Evolutionary conservation across 2,329 filamentous ascomycete genomes (phyloP).

Genomic region (Sodiomyces alkalinus): DNA sequence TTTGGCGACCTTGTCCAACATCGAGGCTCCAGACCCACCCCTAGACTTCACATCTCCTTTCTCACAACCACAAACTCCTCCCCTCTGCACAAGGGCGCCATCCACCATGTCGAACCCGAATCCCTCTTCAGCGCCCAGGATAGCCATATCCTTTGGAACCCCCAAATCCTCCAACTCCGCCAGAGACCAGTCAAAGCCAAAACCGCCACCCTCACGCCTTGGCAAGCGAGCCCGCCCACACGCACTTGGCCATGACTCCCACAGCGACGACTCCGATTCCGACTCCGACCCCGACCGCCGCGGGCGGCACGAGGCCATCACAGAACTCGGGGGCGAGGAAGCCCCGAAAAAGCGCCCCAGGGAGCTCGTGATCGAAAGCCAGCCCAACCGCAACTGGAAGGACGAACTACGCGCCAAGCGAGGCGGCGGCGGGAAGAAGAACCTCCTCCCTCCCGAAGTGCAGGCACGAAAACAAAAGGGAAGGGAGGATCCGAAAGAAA

Average conservation of each 20-base stretch:
- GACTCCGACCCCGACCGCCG: slow-evolving; percentile 15
- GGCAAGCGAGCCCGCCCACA: slow-evolving; percentile 32
- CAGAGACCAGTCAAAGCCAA: not conserved
- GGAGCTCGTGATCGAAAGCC: slow-evolving; percentile 39
- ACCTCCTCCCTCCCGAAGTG: slow-evolving; percentile 40
- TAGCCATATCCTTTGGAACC: slow-evolving; percentile 8
- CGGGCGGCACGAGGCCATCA: slow-evolving; percentile 29
- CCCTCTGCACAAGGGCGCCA: too few relatives aligned
- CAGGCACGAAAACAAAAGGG: slow-evolving; percentile 27
- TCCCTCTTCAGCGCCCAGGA: slow-evolving; percentile 3
- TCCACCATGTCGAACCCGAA: slow-evolving; percentile 6
- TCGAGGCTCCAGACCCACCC: not conserved
- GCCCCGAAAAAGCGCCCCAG: slow-evolving; percentile 15
- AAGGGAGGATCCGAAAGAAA: slow-evolving; percentile 12
- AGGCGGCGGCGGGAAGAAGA: slow-evolving; percentile 31
- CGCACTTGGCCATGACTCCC: slow-evolving; percentile 24
- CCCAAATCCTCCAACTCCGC: not conserved
- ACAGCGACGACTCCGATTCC: slow-evolving; percentile 28
- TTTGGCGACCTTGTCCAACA: not conserved
- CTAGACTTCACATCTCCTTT: not conserved
- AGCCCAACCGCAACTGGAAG: slow-evolving; percentile 48
- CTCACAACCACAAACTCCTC: not conserved
- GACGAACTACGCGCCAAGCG: slow-evolving; percentile 32
- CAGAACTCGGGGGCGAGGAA: slow-evolving; percentile 33
- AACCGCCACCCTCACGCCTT: slow-evolving; percentile 22